Conservation (phyloP, 2,329 filamentous ascomycete species). For the Venturia nashicola region DNA sequence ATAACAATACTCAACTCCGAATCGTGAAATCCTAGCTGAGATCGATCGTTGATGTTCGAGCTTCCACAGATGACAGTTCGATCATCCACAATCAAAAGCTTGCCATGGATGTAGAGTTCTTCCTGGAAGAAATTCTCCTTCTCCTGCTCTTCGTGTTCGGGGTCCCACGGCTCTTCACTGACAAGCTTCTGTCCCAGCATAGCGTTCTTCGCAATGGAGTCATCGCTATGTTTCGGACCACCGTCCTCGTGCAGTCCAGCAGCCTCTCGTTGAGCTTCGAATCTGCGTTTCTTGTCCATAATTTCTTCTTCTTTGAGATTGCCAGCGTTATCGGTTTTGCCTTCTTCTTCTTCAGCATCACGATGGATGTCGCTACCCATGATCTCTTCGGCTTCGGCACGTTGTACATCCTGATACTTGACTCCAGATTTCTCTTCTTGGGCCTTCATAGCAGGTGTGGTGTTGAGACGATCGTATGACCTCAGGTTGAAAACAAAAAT, state of each 20-base stretch:
- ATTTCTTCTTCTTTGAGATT: conserved; percentile 27
- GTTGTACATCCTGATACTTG: conserved; percentile 74
- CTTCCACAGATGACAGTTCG: conserved; percentile 73
- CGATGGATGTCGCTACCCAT: conserved; percentile 66
- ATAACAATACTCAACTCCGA: conserved; percentile 84
- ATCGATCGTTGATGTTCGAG: conserved; percentile 84
- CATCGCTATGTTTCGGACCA: conserved; percentile 39
- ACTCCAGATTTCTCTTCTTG: conserved; percentile 74
- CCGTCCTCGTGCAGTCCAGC: conserved; percentile 26
- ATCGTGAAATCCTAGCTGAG: conserved; percentile 79
- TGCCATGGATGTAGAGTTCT: conserved; percentile 89
- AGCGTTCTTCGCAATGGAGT: conserved; percentile 63
- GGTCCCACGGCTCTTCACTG: conserved; percentile 65
- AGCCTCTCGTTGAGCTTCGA: conserved; percentile 30
- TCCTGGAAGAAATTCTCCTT: conserved; percentile 87
- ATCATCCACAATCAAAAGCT: conserved; percentile 83
- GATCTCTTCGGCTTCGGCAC: conserved; percentile 77
- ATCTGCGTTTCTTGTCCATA: conserved; percentile 33
- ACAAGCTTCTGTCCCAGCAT: conserved; percentile 59
- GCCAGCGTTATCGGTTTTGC: conserved; percentile 22
- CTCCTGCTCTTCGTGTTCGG: conserved; percentile 57
- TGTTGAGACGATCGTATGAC: conserved; percentile 84
- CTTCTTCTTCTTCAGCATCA: conserved; percentile 13
- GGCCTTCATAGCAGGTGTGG: conserved; percentile 58
- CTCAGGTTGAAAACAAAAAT: conserved; percentile 92